Evolutionary conservation across 2,329 filamentous ascomycete genomes (phyloP), one percentile per base, ranked within the genome.

Genomic region (Sclerotiophoma versabilis): DNA sequence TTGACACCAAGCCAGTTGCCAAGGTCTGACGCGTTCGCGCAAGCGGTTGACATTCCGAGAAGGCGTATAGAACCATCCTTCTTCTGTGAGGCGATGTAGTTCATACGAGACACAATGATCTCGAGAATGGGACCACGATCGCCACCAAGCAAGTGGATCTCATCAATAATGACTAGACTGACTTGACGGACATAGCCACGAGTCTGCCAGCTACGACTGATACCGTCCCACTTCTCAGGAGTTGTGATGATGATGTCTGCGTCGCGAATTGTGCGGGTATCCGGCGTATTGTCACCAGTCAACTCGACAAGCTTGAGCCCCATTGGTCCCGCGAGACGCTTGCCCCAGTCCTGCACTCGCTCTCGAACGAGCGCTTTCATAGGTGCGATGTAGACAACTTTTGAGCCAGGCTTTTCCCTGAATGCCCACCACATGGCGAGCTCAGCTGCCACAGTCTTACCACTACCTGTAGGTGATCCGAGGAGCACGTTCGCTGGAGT

Each of bases 371-470:
- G 86, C 0, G 96, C 96, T 76, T 99, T 99, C 96, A 99, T 99
- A 0, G 96, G 96, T 2, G 95, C 95, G 71, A 99, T 98, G 74
- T 99, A 99, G 11, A 99, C 95, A 2, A 99, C 93, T 77, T 99
- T 99, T 3, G 92, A 96, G 3, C 93, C 92, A 1, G 95, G 95
- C 44, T 89, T 89, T 72, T 97, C 93, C 12, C 93, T 87, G 77
- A 99, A 98, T 2, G 95, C 93, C 92, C 93, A 97, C 96, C 96
- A 99, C 93, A 99, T 98, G 22, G 96, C 93, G 57, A 99, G 79
- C 72, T 99, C 95, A 42, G 91, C 92, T 15, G 96, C 95, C 33
- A 99, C 90, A 0, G 96, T 99, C 80, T 99, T 99, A 54, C 95
- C 95, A 81, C 92, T 96, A 53, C 95, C 95, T 0, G 96, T 99